phyloP scores from a whole-genome alignment of 768 basidiomycete species.

The Pisolithus orientalis region DNA sequence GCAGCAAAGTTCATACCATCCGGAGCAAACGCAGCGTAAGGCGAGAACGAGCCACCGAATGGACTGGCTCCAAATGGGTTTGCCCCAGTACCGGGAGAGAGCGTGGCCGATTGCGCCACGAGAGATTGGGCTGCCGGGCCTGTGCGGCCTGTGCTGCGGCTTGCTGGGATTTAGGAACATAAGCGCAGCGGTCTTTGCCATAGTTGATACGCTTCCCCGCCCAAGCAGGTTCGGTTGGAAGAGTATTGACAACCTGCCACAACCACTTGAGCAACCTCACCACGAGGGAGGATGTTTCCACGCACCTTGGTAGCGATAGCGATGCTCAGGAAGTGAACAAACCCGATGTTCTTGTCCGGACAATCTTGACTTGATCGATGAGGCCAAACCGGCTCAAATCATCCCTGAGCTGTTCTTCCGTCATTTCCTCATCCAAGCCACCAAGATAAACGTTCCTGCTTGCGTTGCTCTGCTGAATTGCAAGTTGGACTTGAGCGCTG shows the following conservation, averaged over 20 bases:
- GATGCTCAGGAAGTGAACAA: conserved; percentile 97
- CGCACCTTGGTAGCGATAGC: conserved; percentile 87
- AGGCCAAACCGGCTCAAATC: conserved; percentile 89
- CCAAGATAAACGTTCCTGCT: conserved; percentile 96
- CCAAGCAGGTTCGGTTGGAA: conserved; percentile 91
- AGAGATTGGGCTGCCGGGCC: conserved; percentile 70
- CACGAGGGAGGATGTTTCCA: conserved; percentile 2
- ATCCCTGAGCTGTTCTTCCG: conserved; percentile 88
- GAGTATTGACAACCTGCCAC: conserved; percentile 80
- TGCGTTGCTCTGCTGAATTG: conserved; percentile 89
- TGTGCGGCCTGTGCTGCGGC: conserved; percentile 83
- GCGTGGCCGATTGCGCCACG: conserved; percentile 43
- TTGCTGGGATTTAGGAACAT: conserved; percentile 93
- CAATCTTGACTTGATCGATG: conserved; percentile 99
- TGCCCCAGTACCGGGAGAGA: conserved; percentile 24
- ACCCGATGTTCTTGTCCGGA: conserved; percentile 99
- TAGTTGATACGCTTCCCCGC: conserved; percentile 96
- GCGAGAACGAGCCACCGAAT: conserved; percentile 33
- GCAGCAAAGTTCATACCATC: conserved; percentile 26
- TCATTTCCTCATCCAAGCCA: conserved; percentile 82
- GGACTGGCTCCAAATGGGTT: conserved; percentile 27
- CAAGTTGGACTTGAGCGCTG: conserved; percentile 76
- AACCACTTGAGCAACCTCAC: not conserved
- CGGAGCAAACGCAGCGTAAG: conserved; percentile 49
- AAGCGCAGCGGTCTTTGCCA: conserved; percentile 97